Percentiles rank a stretch among this genome's conserved stretches.
These are phyloP conservation scores for Piromyces sp. DNA, from an alignment of 192 early-diverging fungal species.

Conservation along the genomic window DNA sequence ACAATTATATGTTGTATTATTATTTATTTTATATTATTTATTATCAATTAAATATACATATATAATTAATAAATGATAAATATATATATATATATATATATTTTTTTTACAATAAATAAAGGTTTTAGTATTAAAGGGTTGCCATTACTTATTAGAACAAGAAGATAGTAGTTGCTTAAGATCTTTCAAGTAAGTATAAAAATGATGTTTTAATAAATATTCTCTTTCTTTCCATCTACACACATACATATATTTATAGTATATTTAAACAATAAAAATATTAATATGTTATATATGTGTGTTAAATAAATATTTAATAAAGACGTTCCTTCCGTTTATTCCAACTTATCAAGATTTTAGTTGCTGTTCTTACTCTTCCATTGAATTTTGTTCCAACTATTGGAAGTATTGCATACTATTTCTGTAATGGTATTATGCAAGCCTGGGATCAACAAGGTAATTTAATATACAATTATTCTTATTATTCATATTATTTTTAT, in stretches of 20 bases:
- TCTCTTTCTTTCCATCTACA: too few relatives aligned
- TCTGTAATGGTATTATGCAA: neutral
- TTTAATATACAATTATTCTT: too few relatives aligned
- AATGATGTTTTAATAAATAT: neutral
- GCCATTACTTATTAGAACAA: neutral
- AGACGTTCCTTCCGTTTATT: neutral
- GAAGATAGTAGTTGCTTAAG: neutral
- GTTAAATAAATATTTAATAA: neutral
- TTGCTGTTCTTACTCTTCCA: neutral
- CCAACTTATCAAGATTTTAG: neutral
- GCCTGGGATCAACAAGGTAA: neutral
- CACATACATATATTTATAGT: neutral
- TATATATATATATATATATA: too few relatives aligned
- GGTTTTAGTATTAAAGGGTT: neutral
- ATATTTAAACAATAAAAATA: neutral
- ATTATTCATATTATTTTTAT: too few relatives aligned
- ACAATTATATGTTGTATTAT: too few relatives aligned
- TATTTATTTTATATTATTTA: too few relatives aligned
- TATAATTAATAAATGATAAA: too few relatives aligned
- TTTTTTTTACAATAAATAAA: too few relatives aligned
- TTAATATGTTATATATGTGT: neutral
- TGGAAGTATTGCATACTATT: neutral
- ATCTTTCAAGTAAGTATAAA: neutral
- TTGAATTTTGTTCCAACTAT: neutral
- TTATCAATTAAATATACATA: too few relatives aligned